phyloP scores from a whole-genome alignment of 2,329 filamentous ascomycete genomes.

The Fonsecaea pedrosoi region DNA sequence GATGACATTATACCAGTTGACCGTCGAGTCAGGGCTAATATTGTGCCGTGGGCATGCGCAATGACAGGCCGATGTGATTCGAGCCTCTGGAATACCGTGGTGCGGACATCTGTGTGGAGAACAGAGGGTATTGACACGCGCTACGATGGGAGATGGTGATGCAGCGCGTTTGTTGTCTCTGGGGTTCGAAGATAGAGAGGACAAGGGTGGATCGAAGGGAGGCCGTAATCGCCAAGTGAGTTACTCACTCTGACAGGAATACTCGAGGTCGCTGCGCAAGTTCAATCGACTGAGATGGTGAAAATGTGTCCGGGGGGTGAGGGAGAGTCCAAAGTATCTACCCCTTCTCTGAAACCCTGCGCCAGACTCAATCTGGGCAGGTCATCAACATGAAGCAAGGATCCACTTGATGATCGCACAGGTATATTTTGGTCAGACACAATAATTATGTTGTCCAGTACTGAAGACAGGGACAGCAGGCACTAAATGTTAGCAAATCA shows the following conservation, averaged over 20 bases:
- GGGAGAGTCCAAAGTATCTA: not conserved
- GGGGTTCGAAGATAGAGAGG: not conserved
- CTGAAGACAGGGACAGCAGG: not conserved
- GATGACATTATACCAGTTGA: conserved; percentile 31
- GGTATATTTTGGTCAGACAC: not conserved
- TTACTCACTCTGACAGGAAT: not conserved
- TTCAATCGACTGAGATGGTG: conserved; percentile 1
- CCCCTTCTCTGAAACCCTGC: conserved; percentile 4
- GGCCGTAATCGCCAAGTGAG: not conserved
- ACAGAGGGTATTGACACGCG: conserved; percentile 18
- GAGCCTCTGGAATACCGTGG: conserved; percentile 26
- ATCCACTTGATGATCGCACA: not conserved
- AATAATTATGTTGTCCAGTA: not conserved
- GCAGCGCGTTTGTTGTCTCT: conserved; percentile 8
- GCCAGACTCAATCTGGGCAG: conserved; percentile 4
- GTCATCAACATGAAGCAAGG: conserved; percentile 3
- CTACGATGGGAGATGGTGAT: conserved; percentile 17
- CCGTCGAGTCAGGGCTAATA: conserved; percentile 9
- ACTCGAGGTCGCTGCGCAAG: not conserved
- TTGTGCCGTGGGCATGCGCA: conserved; percentile 14
- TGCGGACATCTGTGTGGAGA: conserved; percentile 31
- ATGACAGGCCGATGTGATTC: conserved; percentile 27
- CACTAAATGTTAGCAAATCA: not conserved
- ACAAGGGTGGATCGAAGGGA: not conserved
- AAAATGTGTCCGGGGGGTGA: not conserved